Evolutionary conservation across 202 grass and related monocot species (phyloP), one percentile per base, ranked within the genome.

Genomic region (Cymbopogon flexuosus): DNA sequence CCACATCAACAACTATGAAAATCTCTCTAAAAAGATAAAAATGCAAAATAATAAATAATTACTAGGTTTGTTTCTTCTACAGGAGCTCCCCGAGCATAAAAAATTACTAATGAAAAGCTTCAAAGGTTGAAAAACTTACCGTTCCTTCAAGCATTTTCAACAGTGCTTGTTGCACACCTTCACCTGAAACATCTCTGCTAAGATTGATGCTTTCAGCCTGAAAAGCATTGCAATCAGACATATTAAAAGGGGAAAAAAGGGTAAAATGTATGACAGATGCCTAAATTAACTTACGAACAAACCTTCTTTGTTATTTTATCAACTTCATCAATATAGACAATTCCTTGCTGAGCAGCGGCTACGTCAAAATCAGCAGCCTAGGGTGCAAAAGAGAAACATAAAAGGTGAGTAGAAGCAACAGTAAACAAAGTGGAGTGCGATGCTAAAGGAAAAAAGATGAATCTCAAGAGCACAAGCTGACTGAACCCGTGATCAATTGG

Each of bases 241-340:
- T 8, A 45, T 49, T 12, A 11, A 30, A 61, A 12, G 42, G 16
- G 51, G 15, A 40, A 4, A 41, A 76, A 21, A 23, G 31, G 14
- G 27, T 13, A 47, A 57, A 58, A 81, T 29, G 14, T 56, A 80
- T 35, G 35, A 54, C n/a, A 16, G 61, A 66, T 43, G 29, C 9
- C 57, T 66, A 59, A 68, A 36, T 18, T 16, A 22, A 62, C 39
- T 8, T 10, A 35, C 42, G 37, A 58, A 3, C 31, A 75, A 41
- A 92, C 90, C 87, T 89, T 92, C 43, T 92, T 92, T 58, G 87
- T 92, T 75, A 92, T 89, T 83, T 92, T 92, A 89, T 92, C 90
- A 70, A 92, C 84, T 87, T 92, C 90, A 30, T 92, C 90, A 51
- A 92, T 92, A 59, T 92, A 92, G 9, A 89, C 72, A 1, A 92